Evolutionary conservation across 2,329 filamentous ascomycete genomes (phyloP), one percentile per base, ranked within the genome.

Genomic region (Blastomyces emzantsi): DNA sequence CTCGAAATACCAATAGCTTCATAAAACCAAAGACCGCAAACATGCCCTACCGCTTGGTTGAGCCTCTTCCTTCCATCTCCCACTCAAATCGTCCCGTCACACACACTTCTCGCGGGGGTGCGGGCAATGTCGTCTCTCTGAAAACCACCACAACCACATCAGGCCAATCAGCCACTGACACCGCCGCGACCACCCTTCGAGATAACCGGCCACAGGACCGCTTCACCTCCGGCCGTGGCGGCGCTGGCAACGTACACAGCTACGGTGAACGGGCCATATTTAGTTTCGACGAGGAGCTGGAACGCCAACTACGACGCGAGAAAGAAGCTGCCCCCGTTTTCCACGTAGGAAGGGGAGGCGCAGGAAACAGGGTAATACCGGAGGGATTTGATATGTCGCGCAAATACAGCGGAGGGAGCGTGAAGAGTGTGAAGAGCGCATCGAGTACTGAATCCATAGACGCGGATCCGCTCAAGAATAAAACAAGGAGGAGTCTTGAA

Each of bases 211-310:
- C 73, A 64, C 70, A 79, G 69, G 62, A 70, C 36, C 72, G 72
- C 60, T 79, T 75, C 73, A 75, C 69, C 39, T 75, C 78, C 45
- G 82, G 83, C 64, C 81, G 82, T 59, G 83, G 83, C 62, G 82
- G 83, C 55, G 81, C 80, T 19, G 83, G 83, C 66, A 85, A 85
- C 71, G 76, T 84, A 66, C 79, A 82, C 69, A 76, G 75, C 70
- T 72, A 74, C 67, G 75, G 74, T 65, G 82, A 87, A 69, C 79
- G 83, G 51, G 79, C 82, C 70, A 86, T 87, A 73, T 87, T 87
- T 79, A 83, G 81, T 74, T 87, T 87, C 75, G 85, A 87, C 73
- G 85, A 87, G 76, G 85, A 87, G 70, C 79, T 87, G 61, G 80
- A 84, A 68, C 81, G 81, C 64, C 81, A 85, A 65, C 76, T 83